A percentile compares a stretch with the other conserved stretches of the same genome.
Conservation (phyloP, 2,329 filamentous ascomycete species). For the Gyromitra esculenta region DNA sequence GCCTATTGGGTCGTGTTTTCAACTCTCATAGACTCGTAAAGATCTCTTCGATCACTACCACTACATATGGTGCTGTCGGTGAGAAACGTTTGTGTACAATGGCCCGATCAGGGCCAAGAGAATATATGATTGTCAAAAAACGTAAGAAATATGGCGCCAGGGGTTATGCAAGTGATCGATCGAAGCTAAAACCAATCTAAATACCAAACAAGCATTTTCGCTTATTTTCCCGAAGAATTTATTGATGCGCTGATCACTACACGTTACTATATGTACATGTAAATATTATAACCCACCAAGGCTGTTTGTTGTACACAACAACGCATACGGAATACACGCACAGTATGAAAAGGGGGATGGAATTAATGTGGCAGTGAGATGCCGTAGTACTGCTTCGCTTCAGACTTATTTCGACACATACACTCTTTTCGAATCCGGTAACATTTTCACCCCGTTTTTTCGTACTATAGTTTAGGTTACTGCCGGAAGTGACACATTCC, state of each 20-base stretch:
- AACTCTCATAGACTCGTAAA: not conserved
- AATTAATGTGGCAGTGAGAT: no score
- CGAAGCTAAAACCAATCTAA: not conserved
- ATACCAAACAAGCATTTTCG: constrained; percentile 6
- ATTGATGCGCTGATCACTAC: not conserved
- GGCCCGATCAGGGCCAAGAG: not conserved
- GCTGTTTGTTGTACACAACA: not conserved
- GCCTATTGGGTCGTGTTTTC: not conserved
- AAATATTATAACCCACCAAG: not conserved
- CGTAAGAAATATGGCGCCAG: not conserved
- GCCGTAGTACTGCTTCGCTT: no score
- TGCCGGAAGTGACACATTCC: constrained; percentile 1
- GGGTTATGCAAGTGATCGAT: not conserved
- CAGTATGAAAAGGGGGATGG: no score
- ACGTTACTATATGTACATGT: not conserved
- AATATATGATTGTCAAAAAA: not conserved
- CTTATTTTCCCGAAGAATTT: not conserved
- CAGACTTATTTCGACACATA: no score
- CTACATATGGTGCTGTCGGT: not conserved
- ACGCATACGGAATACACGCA: not conserved
- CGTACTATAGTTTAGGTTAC: not conserved
- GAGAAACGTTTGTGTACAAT: not conserved
- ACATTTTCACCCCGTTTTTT: not conserved
- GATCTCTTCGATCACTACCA: not conserved
- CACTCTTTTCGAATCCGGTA: not conserved